Percentiles rank a stretch among this genome's conserved stretches.
Evolutionary conservation across 2,329 filamentous ascomycete genomes (phyloP).

Genomic region (Tolypocladium amazonense): DNA sequence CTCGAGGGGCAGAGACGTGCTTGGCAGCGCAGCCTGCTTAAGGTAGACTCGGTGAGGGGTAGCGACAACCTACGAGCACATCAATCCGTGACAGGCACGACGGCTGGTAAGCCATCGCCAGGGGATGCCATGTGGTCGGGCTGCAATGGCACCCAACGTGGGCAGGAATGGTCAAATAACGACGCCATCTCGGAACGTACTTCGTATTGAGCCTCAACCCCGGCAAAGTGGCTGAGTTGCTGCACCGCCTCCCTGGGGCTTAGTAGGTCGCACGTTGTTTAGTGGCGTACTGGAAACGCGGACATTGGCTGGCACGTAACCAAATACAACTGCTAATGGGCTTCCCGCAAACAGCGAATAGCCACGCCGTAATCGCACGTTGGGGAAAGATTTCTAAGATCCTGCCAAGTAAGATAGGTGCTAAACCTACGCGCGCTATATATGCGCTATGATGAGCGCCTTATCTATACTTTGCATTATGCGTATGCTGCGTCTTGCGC

Average conservation of each 20-base stretch:
- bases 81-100: neutral
- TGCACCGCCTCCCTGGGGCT: neutral
- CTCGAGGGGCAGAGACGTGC: neutral
- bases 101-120: neutral
- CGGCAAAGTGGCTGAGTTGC: neutral
- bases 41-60: neutral
- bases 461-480: no score
- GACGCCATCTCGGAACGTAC: neutral
- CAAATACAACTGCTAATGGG: no score
- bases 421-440: no score
- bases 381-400: no score
- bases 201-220: neutral
- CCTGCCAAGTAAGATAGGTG: no score
- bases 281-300: no score
- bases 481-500: no score
- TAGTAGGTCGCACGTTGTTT: no score
- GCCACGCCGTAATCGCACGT: no score
- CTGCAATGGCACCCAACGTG: neutral
- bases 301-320: no score
- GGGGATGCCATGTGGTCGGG: neutral
- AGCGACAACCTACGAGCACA: neutral
- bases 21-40: neutral
- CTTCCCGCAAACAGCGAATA: no score
- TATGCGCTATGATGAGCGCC: no score
- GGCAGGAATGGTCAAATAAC: neutral